Percentiles rank a stretch among this genome's conserved stretches.
Evolutionary conservation across 805 yeast species (phyloP).

Genomic region (Candida orba): DNA sequence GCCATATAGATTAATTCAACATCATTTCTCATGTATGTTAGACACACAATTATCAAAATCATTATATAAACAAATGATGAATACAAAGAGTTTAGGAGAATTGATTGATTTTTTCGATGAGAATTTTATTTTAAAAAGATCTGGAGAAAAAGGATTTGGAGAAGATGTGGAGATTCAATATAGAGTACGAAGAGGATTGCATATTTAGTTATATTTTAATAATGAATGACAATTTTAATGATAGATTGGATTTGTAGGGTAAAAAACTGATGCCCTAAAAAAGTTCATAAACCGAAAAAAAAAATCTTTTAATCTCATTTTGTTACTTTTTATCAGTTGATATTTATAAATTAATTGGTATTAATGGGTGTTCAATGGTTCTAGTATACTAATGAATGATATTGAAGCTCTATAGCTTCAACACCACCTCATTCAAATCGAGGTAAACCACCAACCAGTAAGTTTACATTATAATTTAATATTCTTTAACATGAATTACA

Average conservation of each 20-base stretch:
- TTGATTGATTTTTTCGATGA: conserved; percentile 79
- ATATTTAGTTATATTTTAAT: conserved; percentile 15
- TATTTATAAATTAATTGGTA: no score
- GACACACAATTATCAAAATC: conserved; percentile 42
- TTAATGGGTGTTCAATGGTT: no score
- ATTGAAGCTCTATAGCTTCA: no score
- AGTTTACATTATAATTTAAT: not conserved
- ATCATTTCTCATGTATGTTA: conserved; percentile 85
- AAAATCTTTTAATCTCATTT: no score
- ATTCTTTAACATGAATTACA: not conserved
- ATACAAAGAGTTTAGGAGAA: conserved; percentile 47
- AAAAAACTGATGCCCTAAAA: not conserved
- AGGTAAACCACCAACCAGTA: no score
- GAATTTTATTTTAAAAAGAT: conserved; percentile 57
- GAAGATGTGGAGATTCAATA: conserved; percentile 38
- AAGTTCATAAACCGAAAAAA: no score
- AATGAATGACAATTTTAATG: not conserved
- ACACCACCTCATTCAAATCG: no score
- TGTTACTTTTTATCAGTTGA: no score
- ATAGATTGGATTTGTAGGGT: not conserved
- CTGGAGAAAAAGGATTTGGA: conserved; percentile 67
- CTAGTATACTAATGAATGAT: no score
- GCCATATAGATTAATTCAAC: conserved; percentile 79
- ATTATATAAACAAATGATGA: conserved; percentile 58
- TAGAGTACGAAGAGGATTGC: conserved; percentile 24